phyloP scores from a whole-genome alignment of 148 eudicot species.

The Camellia lanceoleosa region DNA sequence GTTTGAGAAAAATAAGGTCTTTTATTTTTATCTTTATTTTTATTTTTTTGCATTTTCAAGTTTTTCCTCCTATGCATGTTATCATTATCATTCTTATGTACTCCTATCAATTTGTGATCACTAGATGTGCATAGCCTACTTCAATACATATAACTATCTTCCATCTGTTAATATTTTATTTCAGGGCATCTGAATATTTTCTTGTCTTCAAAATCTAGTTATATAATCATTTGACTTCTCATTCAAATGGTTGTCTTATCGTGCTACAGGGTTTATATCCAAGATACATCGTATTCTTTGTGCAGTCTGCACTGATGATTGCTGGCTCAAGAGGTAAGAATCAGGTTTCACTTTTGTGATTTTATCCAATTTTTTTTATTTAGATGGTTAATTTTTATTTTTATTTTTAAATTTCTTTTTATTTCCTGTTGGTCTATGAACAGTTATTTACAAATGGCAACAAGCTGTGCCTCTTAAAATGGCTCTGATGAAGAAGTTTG shows the following conservation, averaged over 20 bases:
- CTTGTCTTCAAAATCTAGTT: not conserved
- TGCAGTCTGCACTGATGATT: conserved; percentile 92
- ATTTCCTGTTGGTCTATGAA: conserved; percentile 21
- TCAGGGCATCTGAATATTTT: not conserved
- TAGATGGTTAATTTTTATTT: not conserved
- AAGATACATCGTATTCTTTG: conserved; percentile 93
- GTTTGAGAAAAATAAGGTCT: not conserved
- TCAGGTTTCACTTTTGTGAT: not conserved
- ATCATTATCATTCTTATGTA: not conserved
- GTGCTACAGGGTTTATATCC: conserved; percentile 86
- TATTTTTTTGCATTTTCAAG: too few species aligned
- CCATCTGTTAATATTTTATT: not conserved
- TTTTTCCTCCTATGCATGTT: too few species aligned
- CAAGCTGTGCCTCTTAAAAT: conserved; percentile 48
- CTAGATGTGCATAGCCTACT: not conserved
- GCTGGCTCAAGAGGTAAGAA: conserved; percentile 89
- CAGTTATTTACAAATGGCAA: conserved; percentile 94
- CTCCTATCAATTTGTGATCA: not conserved
- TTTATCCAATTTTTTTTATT: not conserved
- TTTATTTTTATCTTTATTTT: too few species aligned
- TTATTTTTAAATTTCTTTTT: not conserved
- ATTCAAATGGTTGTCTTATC: conserved; percentile 5
- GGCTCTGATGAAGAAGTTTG: conserved; percentile 35
- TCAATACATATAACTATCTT: not conserved
- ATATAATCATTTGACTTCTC: conserved; percentile 4